Base-by-base conservation (phyloP, 1,284 basidiomycete genomes). In the Apiotrichum porosum region DNA sequence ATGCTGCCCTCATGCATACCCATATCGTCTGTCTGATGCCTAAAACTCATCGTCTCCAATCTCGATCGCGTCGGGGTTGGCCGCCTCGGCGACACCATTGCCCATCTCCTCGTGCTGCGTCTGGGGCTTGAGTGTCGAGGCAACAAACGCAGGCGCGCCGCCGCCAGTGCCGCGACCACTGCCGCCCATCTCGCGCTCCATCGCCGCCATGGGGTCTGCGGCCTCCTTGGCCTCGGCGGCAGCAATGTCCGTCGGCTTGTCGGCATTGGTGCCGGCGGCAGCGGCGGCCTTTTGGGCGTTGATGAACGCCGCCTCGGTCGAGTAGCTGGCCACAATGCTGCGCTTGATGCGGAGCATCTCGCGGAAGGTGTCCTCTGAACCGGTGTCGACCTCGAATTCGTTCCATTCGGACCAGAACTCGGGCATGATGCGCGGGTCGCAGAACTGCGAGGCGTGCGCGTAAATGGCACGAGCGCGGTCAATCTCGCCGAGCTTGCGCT, bases 321-420 rank as follows among this genome's bases (percentile, higher is more conserved):
- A 97, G 80, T 93, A 99, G 65, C 92, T 88, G 32, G 95, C 93
- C 75, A 98, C 94, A 6, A 99, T 94, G 58, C 89, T 90, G 47
- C 95, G 83, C 75, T 95, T 97, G 79, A 99, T 97, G 14, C 95
- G 84, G 51, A 98, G 75, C 89, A 97, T 97, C 77, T 98, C 94
- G 61, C 93, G 80, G 84, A 98, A 98, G 0, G 94, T 97, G 67
- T 98, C 94, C 72, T 98, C 95, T 1, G 89, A 93, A 0, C 94
- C 94, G 1, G 90, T 92, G 72, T 97, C 92, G 71, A 97, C 72
- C 76, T 98, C 94, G 76, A 98, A 98, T 43, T 78, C 78, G 73
- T 97, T 94, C 94, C 94, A 98, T 71, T 93, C 89, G 40, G 80
- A 76, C 94, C 95, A 98, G 78, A 97, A 98, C 54, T 85, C 84